Evolutionary conservation across 805 yeast genomes (phyloP).

Genomic region (Kluyveromyces dobzhanskii): DNA sequence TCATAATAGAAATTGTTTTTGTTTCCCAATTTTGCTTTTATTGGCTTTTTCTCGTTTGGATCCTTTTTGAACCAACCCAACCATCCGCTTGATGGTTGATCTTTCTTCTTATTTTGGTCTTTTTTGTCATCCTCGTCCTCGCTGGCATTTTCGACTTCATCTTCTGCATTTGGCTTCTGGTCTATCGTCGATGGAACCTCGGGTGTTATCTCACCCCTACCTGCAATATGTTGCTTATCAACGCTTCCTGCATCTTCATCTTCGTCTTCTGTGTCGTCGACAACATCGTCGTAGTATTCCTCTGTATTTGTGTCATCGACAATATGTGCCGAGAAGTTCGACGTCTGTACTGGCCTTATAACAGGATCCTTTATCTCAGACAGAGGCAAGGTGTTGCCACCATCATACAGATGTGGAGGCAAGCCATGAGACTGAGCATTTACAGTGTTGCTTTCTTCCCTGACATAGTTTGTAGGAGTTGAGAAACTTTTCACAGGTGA

Average conservation of each 20-base stretch:
- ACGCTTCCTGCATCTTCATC: conserved; percentile 20
- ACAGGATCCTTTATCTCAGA: conserved; percentile 12
- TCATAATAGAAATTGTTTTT: conserved; percentile 68
- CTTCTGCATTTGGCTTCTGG: conserved; percentile 16
- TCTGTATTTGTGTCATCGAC: conserved; percentile 18
- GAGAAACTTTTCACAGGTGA: no score
- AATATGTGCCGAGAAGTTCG: conserved; percentile 15
- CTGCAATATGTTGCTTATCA: conserved; percentile 11
- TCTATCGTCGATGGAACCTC: not conserved
- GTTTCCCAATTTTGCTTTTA: conserved; percentile 81
- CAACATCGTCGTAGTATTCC: conserved; percentile 42
- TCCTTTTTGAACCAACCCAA: conserved; percentile 56
- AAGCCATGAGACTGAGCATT: no score
- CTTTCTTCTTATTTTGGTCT: conserved; percentile 14
- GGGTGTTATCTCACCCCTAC: no score
- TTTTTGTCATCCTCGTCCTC: conserved; percentile 13
- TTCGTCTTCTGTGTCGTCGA: conserved; percentile 36
- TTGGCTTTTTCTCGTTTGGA: conserved; percentile 63
- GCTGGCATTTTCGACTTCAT: conserved; percentile 18
- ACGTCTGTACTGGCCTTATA: conserved; percentile 20
- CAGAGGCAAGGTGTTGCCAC: not conserved
- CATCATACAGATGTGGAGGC: not conserved
- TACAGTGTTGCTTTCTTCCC: no score
- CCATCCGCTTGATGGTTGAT: conserved; percentile 32
- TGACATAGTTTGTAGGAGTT: no score